phyloP scores from a whole-genome alignment of 805 yeast genomes.

The Wickerhamiella galacta region DNA sequence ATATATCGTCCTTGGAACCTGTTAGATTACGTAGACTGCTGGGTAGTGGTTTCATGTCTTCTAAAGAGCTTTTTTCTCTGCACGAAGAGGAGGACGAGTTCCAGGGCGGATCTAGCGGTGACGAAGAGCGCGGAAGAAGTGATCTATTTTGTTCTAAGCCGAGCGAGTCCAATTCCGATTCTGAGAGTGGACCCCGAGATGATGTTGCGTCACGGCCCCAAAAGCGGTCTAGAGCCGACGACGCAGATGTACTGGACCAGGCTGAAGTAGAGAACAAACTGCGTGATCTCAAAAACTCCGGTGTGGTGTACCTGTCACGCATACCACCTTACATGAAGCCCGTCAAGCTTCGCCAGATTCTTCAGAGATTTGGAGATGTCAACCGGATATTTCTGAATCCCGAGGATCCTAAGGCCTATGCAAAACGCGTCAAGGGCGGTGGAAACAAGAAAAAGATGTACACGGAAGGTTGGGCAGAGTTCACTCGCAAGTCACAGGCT shows the following conservation, averaged over 20 bases:
- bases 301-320: conserved; percentile 81
- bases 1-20: too few relatives aligned
- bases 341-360: conserved; percentile 63
- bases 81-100: conserved; percentile 13
- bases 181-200: conserved; percentile 6
- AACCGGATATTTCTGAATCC: conserved; percentile 78
- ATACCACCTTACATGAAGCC: conserved; percentile 98
- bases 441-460: conserved; percentile 81
- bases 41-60: conserved; percentile 4
- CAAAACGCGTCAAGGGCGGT: conserved; percentile 61
- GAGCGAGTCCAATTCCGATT: background rate
- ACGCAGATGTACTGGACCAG: conserved; percentile 15
- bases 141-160: too few relatives aligned
- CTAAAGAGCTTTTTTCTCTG: conserved; percentile 4
- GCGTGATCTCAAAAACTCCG: conserved; percentile 49
- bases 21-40: too few relatives aligned
- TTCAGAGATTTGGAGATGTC: conserved; percentile 70
- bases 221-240: too few relatives aligned
- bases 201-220: background rate
- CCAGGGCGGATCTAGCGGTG: too few relatives aligned
- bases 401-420: conserved; percentile 51
- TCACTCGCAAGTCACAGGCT: conserved; percentile 66
- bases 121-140: too few relatives aligned
- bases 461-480: conserved; percentile 97
- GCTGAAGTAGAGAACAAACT: conserved; percentile 23